Conservation (phyloP, 345 rosid genomes). For the Lepidium aucheri region DNA sequence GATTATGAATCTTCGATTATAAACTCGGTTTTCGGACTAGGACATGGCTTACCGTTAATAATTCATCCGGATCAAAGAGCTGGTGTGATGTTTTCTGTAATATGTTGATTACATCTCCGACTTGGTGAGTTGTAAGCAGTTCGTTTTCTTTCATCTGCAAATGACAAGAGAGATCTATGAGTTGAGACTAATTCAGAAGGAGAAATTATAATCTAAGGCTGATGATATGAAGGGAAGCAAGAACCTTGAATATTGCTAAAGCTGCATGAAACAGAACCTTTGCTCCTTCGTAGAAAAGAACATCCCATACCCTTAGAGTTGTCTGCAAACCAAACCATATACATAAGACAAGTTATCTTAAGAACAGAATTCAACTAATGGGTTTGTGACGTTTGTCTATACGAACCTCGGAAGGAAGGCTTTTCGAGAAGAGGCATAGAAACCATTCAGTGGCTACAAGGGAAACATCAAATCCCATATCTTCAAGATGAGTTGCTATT, state of each 20-base stretch:
- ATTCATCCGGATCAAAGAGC: constrained; percentile 96
- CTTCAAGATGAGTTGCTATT: constrained; percentile 86
- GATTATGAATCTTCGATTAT: not conserved
- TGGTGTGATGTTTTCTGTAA: constrained; percentile 82
- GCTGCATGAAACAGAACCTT: constrained; percentile 96
- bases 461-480: constrained; percentile 87
- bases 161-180: not conserved
- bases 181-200: not conserved
- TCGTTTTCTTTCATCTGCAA: constrained; percentile 93
- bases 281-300: constrained; percentile 95
- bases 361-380: not conserved
- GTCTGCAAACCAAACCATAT: constrained; percentile 44
- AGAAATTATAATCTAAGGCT: not conserved
- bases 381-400: not conserved
- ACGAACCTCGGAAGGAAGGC: constrained; percentile 96
- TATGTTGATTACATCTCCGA: constrained; percentile 84
- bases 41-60: constrained; percentile 58
- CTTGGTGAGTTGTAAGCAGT: constrained; percentile 80
- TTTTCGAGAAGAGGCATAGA: constrained; percentile 95
- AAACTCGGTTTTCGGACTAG: not conserved
- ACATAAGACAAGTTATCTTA: not conserved
- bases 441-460: constrained; percentile 99
- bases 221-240: not conserved
- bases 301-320: constrained; percentile 95
- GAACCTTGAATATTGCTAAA: constrained; percentile 94